Percentiles rank a stretch among this genome's conserved stretches.
Conservation (phyloP, 2,329 filamentous ascomycete species). For the Sporothrix protearum region DNA sequence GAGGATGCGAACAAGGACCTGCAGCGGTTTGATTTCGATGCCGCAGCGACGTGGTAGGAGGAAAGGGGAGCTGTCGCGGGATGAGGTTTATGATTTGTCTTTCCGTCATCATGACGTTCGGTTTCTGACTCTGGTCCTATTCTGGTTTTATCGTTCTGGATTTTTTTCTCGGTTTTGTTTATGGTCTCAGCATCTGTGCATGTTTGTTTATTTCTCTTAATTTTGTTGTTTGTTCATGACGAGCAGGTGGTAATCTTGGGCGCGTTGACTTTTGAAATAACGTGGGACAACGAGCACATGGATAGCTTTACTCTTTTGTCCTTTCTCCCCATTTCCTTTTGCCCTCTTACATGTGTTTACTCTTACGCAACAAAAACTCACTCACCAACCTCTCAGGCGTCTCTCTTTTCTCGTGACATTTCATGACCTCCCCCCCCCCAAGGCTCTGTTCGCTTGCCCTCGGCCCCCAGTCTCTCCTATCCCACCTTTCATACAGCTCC, state of each 20-base stretch:
- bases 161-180: not conserved
- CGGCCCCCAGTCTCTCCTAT: not conserved
- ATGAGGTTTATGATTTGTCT: not conserved
- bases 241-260: not conserved
- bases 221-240: not conserved
- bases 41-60: constrained; percentile 58
- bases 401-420: not conserved
- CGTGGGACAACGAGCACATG: not conserved
- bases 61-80: not conserved
- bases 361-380: not conserved
- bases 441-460: not conserved
- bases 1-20: constrained; percentile 92
- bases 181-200: not conserved
- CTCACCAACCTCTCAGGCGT: not conserved
- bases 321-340: not conserved
- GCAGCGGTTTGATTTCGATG: constrained; percentile 81
- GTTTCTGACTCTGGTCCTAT: not conserved
- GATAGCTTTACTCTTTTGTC: not conserved
- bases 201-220: not conserved
- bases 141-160: not conserved
- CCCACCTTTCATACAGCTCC: not conserved
- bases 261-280: not conserved
- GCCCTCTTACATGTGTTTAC: not conserved
- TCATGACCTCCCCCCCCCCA: not conserved
- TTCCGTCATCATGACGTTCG: not conserved